Evolutionary conservation across 1,139 yeast genomes (phyloP).

Genomic region (Geotrichum candidum): DNA sequence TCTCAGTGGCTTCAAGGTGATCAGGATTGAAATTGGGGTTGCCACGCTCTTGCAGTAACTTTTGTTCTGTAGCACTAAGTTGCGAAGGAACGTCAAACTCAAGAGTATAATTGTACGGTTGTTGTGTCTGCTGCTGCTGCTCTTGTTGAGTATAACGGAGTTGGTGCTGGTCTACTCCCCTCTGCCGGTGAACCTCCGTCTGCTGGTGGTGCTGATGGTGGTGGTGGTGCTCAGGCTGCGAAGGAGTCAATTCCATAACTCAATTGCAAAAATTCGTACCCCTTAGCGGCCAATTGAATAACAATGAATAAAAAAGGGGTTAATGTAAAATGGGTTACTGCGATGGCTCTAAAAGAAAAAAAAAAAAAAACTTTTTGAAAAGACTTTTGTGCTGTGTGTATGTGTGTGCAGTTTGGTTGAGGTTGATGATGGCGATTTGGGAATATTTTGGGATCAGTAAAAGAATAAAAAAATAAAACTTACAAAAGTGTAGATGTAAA

Average conservation of each 20-base stretch:
- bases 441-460: too few species aligned
- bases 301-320: too few species aligned
- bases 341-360: too few species aligned
- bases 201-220: background rate
- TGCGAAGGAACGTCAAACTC: background rate
- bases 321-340: too few species aligned
- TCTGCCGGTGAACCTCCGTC: background rate
- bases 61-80: background rate
- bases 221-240: background rate
- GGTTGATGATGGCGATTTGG: background rate
- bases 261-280: background rate
- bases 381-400: background rate
- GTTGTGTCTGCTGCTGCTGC: background rate
- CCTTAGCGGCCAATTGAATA: background rate
- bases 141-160: background rate
- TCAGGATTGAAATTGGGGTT: background rate
- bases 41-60: background rate
- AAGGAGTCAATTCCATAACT: background rate
- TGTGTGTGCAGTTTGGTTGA: background rate
- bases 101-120: background rate
- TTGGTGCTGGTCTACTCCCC: background rate
- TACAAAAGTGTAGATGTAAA: background rate
- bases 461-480: background rate
- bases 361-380: too few species aligned
- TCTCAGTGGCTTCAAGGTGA: background rate